Base-by-base conservation (phyloP, 768 basidiomycete genomes). In the Pleurotus tuoliensis region DNA sequence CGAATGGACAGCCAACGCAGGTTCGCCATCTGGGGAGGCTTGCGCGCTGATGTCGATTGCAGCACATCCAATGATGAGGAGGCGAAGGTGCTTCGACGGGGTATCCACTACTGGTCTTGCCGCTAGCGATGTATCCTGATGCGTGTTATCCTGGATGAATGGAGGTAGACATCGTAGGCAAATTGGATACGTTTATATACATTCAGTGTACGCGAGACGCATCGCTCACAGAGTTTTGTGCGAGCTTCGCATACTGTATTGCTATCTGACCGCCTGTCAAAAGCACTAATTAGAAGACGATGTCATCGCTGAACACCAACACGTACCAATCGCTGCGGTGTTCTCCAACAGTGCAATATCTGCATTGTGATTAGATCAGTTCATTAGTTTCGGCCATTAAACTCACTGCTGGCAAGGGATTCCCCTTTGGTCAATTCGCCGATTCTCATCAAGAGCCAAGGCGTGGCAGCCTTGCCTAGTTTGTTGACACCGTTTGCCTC, bases 391-490 rank as follows among this genome's bases (percentile, higher is more conserved):
- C 8, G 24, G 30, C 3, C 18, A 11, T n/a, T 9, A 4, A 43
- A 44, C 60, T n/a, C 38, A 61, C 60, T 61, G 54, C 47, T 61
- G 4, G 38, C 51, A 20, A 97, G 72, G 4, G 92, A 93, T 58
- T 76, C 76, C 2, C 93, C 93, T 30, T 80, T 66, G 0, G 90
- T 93, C 47, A 98, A 75, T 67, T 96, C 88, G 13, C 80, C 80
- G 1, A 98, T 86, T 27, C 96, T 84, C 44, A 79, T 76, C 27
- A 99, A 75, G 8, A 99, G 75, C 96, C 96, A 98, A 5, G 97
- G 97, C 1, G 97, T 99, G 5, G 82, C 94, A 58, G 93, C 90
- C 63, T 97, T 98, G 2, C 97, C 97, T 15, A 78, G 75, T 62
- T 76, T 83, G 64, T 81, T 88, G 46, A 96, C 74, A 2, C 94